Evolutionary conservation across 805 yeast genomes (phyloP).

Genomic region (Komagataella mondaviorum): DNA sequence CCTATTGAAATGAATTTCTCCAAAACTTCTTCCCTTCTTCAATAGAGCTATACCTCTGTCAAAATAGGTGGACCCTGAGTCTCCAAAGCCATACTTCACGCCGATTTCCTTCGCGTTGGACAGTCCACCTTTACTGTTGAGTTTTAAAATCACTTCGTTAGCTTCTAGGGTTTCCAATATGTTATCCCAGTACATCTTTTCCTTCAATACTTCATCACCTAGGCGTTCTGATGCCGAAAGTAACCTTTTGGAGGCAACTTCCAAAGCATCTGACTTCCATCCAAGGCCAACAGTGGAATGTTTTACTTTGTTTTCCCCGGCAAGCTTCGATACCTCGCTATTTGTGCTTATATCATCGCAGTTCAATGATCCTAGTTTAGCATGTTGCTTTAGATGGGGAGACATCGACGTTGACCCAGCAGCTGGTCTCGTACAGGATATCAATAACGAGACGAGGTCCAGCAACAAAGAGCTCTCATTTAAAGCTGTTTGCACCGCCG

Average conservation of each 20-base stretch:
- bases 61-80: slow-evolving; percentile 67
- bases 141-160: slow-evolving; percentile 55
- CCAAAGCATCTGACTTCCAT: slow-evolving; percentile 71
- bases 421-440: slow-evolving; percentile 73
- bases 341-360: slow-evolving; percentile 23
- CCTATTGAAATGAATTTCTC: slow-evolving; percentile 26
- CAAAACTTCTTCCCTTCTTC: slow-evolving; percentile 29
- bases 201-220: slow-evolving; percentile 40
- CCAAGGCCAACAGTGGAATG: slow-evolving; percentile 39
- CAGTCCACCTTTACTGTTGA: slow-evolving; percentile 40
- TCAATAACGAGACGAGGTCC: slow-evolving; percentile 74
- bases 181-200: slow-evolving; percentile 56
- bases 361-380: slow-evolving; percentile 64
- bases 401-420: slow-evolving; percentile 84
- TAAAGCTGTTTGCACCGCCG: slow-evolving; percentile 48
- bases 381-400: slow-evolving; percentile 60
- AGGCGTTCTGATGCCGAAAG: slow-evolving; percentile 37
- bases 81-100: slow-evolving; percentile 83
- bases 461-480: slow-evolving; percentile 83
- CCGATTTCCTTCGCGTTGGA: slow-evolving; percentile 48
- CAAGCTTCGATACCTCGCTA: slow-evolving; percentile 8
- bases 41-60: slow-evolving; percentile 71
- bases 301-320: slow-evolving; percentile 15
- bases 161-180: slow-evolving; percentile 25
- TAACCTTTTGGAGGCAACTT: slow-evolving; percentile 38